Evolutionary conservation across 108 stramenopile genomes (phyloP).

Genomic region (Cyclostephanos tholiformis): DNA sequence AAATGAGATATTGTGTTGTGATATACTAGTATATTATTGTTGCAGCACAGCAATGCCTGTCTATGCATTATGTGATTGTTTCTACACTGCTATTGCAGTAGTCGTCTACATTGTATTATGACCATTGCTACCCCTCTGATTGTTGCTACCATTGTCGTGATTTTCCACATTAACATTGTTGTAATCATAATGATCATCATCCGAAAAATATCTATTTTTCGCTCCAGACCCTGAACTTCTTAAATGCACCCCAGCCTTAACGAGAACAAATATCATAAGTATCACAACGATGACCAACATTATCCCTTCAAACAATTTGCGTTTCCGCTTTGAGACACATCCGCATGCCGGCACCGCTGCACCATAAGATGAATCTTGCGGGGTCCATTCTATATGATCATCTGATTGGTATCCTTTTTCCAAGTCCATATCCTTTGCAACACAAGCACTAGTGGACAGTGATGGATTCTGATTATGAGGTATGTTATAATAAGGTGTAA

Average conservation of each 20-base stretch:
- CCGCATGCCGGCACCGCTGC: constrained; percentile 45
- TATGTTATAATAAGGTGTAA: constrained; percentile 12
- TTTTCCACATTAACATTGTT: not conserved
- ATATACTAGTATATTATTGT: too few relatives aligned
- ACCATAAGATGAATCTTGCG: constrained; percentile 46
- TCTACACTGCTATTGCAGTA: not conserved
- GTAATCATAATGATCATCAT: constrained; percentile 15
- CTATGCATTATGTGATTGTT: too few relatives aligned
- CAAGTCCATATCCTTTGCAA: constrained; percentile 14
- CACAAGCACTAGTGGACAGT: constrained; percentile 7
- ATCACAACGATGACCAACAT: constrained; percentile 20
- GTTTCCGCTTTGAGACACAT: constrained; percentile 43
- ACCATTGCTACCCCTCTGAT: not conserved
- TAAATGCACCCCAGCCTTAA: constrained; percentile 28
- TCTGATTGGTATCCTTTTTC: not conserved
- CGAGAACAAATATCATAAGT: constrained; percentile 33
- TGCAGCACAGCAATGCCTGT: too few relatives aligned
- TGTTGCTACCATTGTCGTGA: not conserved
- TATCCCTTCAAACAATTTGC: constrained; percentile 32
- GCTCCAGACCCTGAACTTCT: not conserved
- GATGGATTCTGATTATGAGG: not conserved
- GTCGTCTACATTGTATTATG: not conserved
- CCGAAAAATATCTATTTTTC: not conserved
- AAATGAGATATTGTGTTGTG: too few relatives aligned
- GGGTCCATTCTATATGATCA: constrained; percentile 40